Conservation (phyloP, 192 early-diverging fungal genomes). For the Endogone sp. region DNA sequence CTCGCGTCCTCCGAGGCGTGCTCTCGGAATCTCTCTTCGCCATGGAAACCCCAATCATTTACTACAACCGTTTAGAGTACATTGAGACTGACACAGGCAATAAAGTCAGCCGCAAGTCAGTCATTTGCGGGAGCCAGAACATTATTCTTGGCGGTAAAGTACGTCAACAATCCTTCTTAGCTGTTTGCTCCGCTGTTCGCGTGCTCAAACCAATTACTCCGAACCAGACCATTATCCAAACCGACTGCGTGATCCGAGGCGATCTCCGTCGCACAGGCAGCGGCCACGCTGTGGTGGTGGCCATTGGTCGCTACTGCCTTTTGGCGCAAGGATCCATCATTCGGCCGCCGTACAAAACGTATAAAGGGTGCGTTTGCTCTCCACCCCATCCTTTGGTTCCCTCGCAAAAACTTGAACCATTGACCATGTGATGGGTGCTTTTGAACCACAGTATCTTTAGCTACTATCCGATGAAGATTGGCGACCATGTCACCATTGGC, state of each 20-base stretch:
- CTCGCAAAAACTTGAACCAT: neutral
- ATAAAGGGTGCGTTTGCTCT: conserved; percentile 65
- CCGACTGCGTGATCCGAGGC: conserved; percentile 87
- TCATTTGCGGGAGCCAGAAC: conserved; percentile 94
- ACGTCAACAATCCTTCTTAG: conserved; percentile 12
- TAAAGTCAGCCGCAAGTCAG: conserved; percentile 89
- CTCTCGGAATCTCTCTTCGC: neutral
- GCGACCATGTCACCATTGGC: conserved; percentile 88
- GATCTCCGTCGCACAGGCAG: conserved; percentile 86
- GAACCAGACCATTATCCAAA: conserved; percentile 86
- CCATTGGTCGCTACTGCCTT: conserved; percentile 89
- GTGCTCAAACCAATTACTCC: neutral
- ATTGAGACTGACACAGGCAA: conserved; percentile 99
- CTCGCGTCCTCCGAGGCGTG: no score
- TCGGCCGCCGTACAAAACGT: conserved; percentile 92
- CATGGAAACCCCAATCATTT: conserved; percentile 69
- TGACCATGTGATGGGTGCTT: conserved; percentile 4
- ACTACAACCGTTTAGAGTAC: conserved; percentile 83
- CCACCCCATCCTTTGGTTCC: no score
- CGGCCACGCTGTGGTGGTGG: conserved; percentile 84
- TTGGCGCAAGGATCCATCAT: conserved; percentile 73
- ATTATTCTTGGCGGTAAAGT: conserved; percentile 96
- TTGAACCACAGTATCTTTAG: conserved; percentile 70
- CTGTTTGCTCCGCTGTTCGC: neutral
- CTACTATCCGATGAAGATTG: conserved; percentile 97